Evolutionary conservation across 257 asterid genomes (phyloP).

Genomic region (Solanum corneliomulleri): DNA sequence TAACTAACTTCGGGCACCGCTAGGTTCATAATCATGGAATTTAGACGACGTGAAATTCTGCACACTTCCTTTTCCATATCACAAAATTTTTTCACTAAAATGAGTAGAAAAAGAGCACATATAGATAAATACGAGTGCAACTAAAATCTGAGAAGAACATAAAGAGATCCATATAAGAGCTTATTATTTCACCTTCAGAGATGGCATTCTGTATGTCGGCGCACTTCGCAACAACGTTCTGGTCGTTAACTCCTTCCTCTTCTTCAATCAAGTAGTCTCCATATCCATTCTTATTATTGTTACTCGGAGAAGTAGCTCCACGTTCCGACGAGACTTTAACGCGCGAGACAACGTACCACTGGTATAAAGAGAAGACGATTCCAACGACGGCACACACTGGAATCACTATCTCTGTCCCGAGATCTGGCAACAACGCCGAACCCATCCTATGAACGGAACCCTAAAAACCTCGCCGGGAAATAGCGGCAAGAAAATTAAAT

Average conservation of each 20-base stretch:
- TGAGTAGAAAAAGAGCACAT: background rate
- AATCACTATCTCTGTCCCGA: constrained; percentile 56
- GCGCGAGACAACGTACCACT: constrained; percentile 65
- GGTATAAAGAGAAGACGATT: constrained; percentile 56
- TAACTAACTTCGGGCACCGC: background rate
- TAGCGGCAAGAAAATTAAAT: background rate
- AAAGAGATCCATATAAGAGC: constrained; percentile 9
- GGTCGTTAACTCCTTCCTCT: constrained; percentile 72
- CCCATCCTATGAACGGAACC: constrained; percentile 25
- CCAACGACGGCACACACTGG: constrained; percentile 70
- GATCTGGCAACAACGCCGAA: constrained; percentile 51
- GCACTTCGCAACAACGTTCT: constrained; percentile 60
- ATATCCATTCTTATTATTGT: constrained; percentile 48
- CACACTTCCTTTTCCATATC: background rate
- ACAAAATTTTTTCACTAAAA: background rate
- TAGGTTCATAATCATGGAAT: background rate
- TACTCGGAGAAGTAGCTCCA: constrained; percentile 10
- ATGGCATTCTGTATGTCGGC: constrained; percentile 84
- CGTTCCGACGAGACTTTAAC: constrained; percentile 44
- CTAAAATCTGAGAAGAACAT: constrained; percentile 20
- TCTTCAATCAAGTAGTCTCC: constrained; percentile 70
- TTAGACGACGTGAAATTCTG: background rate
- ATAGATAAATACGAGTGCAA: background rate
- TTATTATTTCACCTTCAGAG: constrained; percentile 53
- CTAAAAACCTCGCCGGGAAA: constrained; percentile 12